A percentile compares a stretch with the other conserved stretches of the same genome.
phyloP scores from a whole-genome alignment of 805 yeast genomes.

The Isabelozyma rhagii region DNA sequence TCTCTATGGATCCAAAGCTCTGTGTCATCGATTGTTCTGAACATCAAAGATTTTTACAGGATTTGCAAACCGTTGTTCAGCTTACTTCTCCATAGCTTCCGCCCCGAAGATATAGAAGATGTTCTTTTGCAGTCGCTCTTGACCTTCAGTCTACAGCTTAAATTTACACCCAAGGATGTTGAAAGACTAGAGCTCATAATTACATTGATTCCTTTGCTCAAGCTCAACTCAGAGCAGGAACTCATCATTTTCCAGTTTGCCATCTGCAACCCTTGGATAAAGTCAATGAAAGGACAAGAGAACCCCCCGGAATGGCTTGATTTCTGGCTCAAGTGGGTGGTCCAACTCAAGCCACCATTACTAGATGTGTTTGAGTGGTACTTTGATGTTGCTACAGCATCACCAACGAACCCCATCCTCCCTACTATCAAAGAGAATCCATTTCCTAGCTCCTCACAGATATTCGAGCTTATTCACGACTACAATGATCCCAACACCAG shows the following conservation, averaged over 20 bases:
- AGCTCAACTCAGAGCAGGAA: neutral
- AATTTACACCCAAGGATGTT: neutral
- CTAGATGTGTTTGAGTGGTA: conserved; percentile 16
- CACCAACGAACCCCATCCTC: conserved; percentile 5
- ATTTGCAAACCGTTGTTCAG: neutral
- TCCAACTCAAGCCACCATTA: neutral
- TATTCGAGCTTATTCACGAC: neutral
- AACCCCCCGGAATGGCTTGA: neutral
- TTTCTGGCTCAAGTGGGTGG: neutral
- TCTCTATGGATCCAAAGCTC: conserved; percentile 10
- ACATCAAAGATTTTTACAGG: neutral
- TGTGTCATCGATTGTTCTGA: neutral
- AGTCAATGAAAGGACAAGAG: conserved; percentile 8
- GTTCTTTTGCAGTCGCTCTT: neutral
- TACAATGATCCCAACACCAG: neutral
- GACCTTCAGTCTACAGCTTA: neutral
- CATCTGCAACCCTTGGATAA: conserved; percentile 38
- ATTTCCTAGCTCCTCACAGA: conserved; percentile 1
- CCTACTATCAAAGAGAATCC: conserved; percentile 9
- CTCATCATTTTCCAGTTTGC: conserved; percentile 23
- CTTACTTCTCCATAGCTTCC: neutral
- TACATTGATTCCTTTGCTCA: neutral
- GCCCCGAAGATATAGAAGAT: neutral
- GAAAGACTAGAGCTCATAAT: neutral
- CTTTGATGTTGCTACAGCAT: conserved; percentile 11